A percentile compares a stretch with the other conserved stretches of the same genome.
Conservation (phyloP, 805 yeast genomes). For the Saccharomycopsis olivae region DNA sequence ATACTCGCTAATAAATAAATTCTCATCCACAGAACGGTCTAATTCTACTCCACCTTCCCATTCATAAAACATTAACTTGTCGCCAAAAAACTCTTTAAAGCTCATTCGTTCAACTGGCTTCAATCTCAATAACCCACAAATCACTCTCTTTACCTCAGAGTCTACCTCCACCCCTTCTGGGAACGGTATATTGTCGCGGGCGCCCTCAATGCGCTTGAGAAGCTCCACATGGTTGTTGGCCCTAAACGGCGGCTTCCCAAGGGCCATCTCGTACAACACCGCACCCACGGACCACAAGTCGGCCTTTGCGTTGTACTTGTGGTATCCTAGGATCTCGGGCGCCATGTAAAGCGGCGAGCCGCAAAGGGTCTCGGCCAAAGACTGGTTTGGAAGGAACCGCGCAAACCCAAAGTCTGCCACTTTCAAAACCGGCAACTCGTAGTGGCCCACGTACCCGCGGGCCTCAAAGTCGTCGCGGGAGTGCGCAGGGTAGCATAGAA, state of each 20-base stretch:
- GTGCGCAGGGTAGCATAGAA: constrained; percentile 74
- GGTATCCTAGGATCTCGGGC: constrained; percentile 89
- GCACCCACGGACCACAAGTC: constrained; percentile 99
- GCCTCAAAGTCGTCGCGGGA: constrained; percentile 49
- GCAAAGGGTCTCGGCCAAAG: constrained; percentile 94
- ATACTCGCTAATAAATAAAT: constrained; percentile 78
- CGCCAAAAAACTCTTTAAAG: constrained; percentile 76
- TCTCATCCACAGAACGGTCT: constrained; percentile 62
- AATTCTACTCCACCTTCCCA: constrained; percentile 38
- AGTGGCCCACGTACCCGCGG: constrained; percentile 56
- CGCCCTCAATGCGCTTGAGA: constrained; percentile 71
- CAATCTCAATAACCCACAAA: constrained; percentile 66
- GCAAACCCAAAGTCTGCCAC: constrained; percentile 99
- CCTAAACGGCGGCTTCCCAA: constrained; percentile 93
- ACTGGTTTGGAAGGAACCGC: constrained; percentile 81
- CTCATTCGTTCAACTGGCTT: constrained; percentile 84
- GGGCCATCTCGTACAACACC: constrained; percentile 88
- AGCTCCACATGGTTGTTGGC: constrained; percentile 91
- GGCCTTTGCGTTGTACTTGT: constrained; percentile 94
- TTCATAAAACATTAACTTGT: constrained; percentile 46
- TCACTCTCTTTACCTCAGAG: constrained; percentile 58
- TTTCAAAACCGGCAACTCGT: constrained; percentile 84
- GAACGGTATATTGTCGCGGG: constrained; percentile 68
- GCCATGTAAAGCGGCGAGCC: constrained; percentile 99
- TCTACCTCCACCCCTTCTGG: constrained; percentile 57